Evolutionary conservation across 176 grass and related monocot genomes (phyloP).

Genomic region (Microstegium vimineum): DNA sequence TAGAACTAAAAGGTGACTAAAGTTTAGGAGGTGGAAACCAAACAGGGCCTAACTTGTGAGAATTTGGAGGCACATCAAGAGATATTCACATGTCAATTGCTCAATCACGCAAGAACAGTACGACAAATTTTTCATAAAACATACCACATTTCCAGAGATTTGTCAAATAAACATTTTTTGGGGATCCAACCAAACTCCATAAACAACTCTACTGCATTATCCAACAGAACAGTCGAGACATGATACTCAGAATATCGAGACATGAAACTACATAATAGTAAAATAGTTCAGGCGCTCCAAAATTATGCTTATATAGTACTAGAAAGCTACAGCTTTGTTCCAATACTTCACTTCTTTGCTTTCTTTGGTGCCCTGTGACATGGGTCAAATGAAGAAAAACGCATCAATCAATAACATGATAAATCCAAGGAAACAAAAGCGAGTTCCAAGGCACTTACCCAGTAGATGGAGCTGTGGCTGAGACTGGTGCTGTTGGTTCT

Average conservation of each 20-base stretch:
- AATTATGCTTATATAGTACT: background rate
- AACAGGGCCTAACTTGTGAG: too few species aligned
- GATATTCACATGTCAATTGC: too few species aligned
- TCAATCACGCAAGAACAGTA: background rate
- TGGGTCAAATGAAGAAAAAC: background rate
- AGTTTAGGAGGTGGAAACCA: too few species aligned
- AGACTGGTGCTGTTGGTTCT: constrained; percentile 7
- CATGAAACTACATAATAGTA: background rate
- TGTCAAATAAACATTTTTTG: background rate
- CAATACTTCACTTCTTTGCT: background rate
- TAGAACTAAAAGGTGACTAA: too few species aligned
- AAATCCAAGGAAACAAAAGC: background rate
- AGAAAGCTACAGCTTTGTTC: background rate
- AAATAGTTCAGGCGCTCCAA: constrained; percentile 5
- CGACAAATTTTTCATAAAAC: background rate
- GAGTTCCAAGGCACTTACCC: constrained; percentile 10
- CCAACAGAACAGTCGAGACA: background rate
- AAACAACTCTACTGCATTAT: background rate
- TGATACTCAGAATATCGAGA: background rate
- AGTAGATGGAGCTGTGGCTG: constrained; percentile 28
- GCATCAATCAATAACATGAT: background rate
- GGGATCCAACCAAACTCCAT: background rate
- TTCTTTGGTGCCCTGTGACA: constrained; percentile 17
- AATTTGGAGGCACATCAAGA: background rate
- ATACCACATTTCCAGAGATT: background rate